Evolutionary conservation across 441 rosid species (phyloP).

Genomic region (Adansonia madagascariensis): DNA sequence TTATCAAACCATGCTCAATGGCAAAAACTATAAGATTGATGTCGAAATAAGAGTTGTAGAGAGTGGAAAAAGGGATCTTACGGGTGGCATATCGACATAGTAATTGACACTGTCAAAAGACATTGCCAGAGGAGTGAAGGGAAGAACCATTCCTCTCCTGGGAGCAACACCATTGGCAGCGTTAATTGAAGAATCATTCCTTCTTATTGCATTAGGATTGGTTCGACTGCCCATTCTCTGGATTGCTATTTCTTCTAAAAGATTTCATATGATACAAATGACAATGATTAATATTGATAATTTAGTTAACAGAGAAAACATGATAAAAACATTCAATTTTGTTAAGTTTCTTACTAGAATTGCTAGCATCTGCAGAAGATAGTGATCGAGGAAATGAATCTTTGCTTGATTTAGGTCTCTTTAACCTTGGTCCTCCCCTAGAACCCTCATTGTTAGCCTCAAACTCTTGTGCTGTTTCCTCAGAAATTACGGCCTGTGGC

Average conservation of each 20-base stretch:
- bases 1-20: background rate
- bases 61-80: constrained; percentile 35
- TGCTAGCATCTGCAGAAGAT: constrained; percentile 47
- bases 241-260: constrained; percentile 57
- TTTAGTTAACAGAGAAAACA: background rate
- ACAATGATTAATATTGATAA: background rate
- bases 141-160: constrained; percentile 91
- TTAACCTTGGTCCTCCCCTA: constrained; percentile 37
- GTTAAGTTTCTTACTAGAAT: constrained; percentile 44
- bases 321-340: background rate
- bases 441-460: constrained; percentile 27
- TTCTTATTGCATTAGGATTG: constrained; percentile 30
- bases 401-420: constrained; percentile 38
- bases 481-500: constrained; percentile 66
- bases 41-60: background rate
- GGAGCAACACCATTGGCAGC: constrained; percentile 42
- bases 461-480: constrained; percentile 53
- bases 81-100: constrained; percentile 90
- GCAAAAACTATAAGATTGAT: background rate
- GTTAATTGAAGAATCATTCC: constrained; percentile 43
- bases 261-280: background rate
- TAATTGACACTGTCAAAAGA: constrained; percentile 73
- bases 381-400: constrained; percentile 34
- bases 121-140: constrained; percentile 89
- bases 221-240: constrained; percentile 50